Evolutionary conservation across 192 early-diverging fungal species (phyloP).

Genomic region (Coemansia sp.): DNA sequence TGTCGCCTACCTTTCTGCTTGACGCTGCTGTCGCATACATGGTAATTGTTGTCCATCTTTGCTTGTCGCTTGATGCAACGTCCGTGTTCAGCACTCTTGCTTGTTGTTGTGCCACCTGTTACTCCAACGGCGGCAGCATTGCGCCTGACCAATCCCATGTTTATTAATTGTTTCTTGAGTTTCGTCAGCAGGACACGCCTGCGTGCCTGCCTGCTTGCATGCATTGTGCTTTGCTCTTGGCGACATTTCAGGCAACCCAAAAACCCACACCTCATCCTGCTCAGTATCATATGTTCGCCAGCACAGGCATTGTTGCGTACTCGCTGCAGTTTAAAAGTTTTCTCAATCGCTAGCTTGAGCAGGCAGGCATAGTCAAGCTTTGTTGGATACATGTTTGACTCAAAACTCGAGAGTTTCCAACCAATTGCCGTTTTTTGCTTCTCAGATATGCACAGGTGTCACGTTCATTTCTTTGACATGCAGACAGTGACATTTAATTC

Average conservation of each 20-base stretch:
- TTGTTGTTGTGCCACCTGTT: background rate
- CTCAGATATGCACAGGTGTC: background rate
- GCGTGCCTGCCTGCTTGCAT: background rate
- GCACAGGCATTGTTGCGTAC: background rate
- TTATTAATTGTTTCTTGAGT: background rate
- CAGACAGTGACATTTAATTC: too few species aligned
- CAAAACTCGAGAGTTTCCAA: too few species aligned
- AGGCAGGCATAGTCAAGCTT: background rate
- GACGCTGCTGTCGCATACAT: background rate
- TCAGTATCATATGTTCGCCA: background rate
- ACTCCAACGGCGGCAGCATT: background rate
- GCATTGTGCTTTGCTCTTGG: constrained; percentile 5
- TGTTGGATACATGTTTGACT: background rate
- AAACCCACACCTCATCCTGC: background rate
- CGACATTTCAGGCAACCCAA: background rate
- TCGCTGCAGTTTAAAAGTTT: background rate
- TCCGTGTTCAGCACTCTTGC: too few species aligned
- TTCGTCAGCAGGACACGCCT: constrained; percentile 1
- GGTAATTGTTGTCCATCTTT: constrained; percentile 4
- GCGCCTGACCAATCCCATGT: background rate
- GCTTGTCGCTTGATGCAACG: background rate
- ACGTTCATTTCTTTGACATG: too few species aligned
- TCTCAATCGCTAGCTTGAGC: background rate
- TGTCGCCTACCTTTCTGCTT: constrained; percentile 1
- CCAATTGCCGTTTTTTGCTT: background rate